These are phyloP conservation scores for Rhynchospora pubera DNA, from an alignment of 176 grass and related monocot genomes.

Conservation along the genomic window DNA sequence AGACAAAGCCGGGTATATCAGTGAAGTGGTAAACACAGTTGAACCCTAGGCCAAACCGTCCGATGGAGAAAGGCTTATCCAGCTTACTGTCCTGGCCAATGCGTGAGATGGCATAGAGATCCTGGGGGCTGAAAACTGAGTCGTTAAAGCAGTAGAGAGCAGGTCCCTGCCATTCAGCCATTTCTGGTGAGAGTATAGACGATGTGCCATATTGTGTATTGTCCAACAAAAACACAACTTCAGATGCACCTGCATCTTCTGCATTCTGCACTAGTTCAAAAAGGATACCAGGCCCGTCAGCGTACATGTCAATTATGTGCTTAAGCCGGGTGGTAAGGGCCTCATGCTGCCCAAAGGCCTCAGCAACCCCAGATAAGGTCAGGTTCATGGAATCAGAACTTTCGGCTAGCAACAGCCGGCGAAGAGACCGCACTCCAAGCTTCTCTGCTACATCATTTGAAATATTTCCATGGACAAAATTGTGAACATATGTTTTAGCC, in stretches of 20 bases:
- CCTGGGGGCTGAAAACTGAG: conserved; percentile 90
- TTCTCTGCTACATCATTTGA: conserved; percentile 95
- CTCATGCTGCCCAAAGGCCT: conserved; percentile 97
- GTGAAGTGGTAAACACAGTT: conserved; percentile 99
- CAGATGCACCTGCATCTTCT: conserved; percentile 96
- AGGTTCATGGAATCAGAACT: conserved; percentile 98
- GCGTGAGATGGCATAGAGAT: conserved; percentile 95
- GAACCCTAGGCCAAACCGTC: conserved; percentile 94
- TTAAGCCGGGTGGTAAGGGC: conserved; percentile 93
- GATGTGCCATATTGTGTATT: conserved; percentile 95
- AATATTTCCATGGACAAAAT: conserved; percentile 98
- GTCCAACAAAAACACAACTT: conserved; percentile 92
- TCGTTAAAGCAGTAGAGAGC: conserved; percentile 95
- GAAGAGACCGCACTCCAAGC: conserved; percentile 88
- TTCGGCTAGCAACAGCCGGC: conserved; percentile 87
- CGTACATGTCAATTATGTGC: conserved; percentile 98
- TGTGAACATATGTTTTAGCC: conserved; percentile 58
- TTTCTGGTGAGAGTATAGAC: conserved; percentile 98
- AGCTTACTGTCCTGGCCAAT: conserved; percentile 98
- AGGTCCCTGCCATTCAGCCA: conserved; percentile 98
- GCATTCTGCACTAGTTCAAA: conserved; percentile 97
- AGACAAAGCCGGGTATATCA: conserved; percentile 97
- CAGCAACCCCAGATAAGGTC: conserved; percentile 93
- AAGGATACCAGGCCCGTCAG: conserved; percentile 95
- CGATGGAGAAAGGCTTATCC: conserved; percentile 94